Base-by-base conservation (phyloP, 1,284 basidiomycete genomes). In the Caloboletus inedulis region DNA sequence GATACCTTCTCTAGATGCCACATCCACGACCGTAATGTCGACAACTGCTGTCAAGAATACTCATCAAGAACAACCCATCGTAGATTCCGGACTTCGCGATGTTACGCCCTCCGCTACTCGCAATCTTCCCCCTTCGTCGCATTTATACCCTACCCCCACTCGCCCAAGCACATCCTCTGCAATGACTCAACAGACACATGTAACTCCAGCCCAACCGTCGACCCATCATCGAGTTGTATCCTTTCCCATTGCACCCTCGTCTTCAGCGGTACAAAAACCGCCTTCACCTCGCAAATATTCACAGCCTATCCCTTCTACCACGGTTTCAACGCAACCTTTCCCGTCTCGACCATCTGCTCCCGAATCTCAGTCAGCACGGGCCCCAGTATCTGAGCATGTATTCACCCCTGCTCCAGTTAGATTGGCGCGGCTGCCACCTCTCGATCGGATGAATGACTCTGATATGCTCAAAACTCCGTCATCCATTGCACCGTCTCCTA, bases 401-500 rank as follows among this genome's bases (percentile, higher is more conserved):
- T 45, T 49, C 14, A 46, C 69, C 12, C 57, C 67, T 55, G 57
- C 58, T 39, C 69, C 56, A 27, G 47, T 49, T 19, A 57, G 66
- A 46, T 37, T 48, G 30, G 40, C 51, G 21, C 55, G 64, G 9
- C 43, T 50, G 9, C 45, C 57, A 27, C 49, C 57, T 31, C 49
- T 50, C 21, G 56, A 66, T 42, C 64, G 55, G 23, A 31, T 48
- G n/a, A 71, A 75, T 52, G 80, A 80, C 36, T 72, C 76, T 5
- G 68, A 70, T 45, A 49, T 78, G 36, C 69, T 81, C 21, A 74
- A 72, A 57, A 82, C 80, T 0, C 78, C 80, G n/a, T 80, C 80
- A 25, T 79, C 80, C 4, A 72, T 81, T 14, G 74, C 77, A 4
- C 74, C 70, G 0, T 77, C 79, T 6, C 65, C 70, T 5, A 69